Evolutionary conservation across 495 filamentous ascomycete genomes (phyloP).

Genomic region (Penicillium salamii): DNA sequence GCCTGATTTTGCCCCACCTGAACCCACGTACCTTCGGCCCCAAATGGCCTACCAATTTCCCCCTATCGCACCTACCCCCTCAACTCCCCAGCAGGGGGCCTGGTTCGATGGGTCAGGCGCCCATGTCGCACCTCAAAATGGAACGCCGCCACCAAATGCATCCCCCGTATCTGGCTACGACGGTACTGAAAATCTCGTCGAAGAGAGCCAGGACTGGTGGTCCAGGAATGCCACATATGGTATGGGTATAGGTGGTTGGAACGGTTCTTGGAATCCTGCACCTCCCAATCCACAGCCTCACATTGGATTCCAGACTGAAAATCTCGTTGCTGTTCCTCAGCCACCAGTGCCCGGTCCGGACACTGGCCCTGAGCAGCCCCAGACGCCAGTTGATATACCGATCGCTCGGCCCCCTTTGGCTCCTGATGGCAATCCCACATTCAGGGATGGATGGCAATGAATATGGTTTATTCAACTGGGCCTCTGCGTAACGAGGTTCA

Average conservation of each 20-base stretch:
- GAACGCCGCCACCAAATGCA: slow-evolving; percentile 20
- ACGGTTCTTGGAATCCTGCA: slow-evolving; percentile 14
- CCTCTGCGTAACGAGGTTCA: not conserved
- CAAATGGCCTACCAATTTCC: slow-evolving; percentile 22
- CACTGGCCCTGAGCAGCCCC: slow-evolving; percentile 2
- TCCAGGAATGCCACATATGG: slow-evolving; percentile 45
- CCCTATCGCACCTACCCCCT: slow-evolving; percentile 10
- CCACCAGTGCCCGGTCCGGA: slow-evolving; percentile 5
- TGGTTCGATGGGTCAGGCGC: slow-evolving; percentile 29
- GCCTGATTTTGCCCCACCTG: slow-evolving; percentile 26
- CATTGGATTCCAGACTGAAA: slow-evolving; percentile 6
- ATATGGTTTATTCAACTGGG: not conserved
- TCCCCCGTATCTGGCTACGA: slow-evolving; percentile 42
- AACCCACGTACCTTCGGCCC: slow-evolving; percentile 37
- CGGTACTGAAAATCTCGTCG: slow-evolving; percentile 46
- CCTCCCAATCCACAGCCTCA: slow-evolving; percentile 2
- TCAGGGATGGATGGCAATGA: slow-evolving; percentile 16
- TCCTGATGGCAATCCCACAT: slow-evolving; percentile 3
- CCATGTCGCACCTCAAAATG: slow-evolving; percentile 17
- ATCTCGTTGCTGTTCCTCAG: slow-evolving; percentile 12
- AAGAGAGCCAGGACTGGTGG: slow-evolving; percentile 61
- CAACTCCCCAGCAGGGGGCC: slow-evolving; percentile 7
- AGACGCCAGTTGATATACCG: not conserved
- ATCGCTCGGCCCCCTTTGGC: not conserved
- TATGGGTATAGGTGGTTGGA: slow-evolving; percentile 51